A percentile compares a stretch with the other conserved stretches of the same genome.
Evolutionary conservation across 768 basidiomycete species (phyloP).

Genomic region (Coprinopsis marcescibilis): DNA sequence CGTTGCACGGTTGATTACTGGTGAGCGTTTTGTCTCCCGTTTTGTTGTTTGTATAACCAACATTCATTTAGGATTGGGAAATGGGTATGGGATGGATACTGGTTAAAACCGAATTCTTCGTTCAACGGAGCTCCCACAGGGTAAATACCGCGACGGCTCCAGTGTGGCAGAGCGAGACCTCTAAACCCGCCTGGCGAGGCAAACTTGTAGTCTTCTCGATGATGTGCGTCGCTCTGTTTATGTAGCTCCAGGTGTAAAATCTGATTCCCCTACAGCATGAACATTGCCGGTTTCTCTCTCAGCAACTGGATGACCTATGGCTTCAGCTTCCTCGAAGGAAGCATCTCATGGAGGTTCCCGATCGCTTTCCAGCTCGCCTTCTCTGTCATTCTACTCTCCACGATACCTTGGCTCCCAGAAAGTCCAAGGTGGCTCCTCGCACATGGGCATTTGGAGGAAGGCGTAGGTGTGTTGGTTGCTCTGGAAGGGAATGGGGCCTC

Average conservation of each 20-base stretch:
- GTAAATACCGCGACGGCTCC: slow-evolving; percentile 46
- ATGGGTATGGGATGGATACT: too few relatives aligned
- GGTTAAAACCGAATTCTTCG: too few relatives aligned
- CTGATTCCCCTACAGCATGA: slow-evolving; percentile 29
- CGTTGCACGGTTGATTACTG: slow-evolving; percentile 42
- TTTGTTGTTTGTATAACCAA: not conserved
- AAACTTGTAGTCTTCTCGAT: slow-evolving; percentile 44
- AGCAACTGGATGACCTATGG: slow-evolving; percentile 53
- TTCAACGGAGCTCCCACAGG: too few relatives aligned
- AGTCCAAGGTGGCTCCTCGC: slow-evolving; percentile 45
- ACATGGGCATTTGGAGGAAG: slow-evolving; percentile 37
- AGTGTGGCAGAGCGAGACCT: slow-evolving; percentile 49
- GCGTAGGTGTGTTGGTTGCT: slow-evolving; percentile 35
- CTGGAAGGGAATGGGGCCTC: slow-evolving; percentile 34
- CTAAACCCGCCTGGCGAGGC: slow-evolving; percentile 42
- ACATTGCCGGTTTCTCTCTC: slow-evolving; percentile 44
- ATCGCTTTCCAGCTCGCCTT: slow-evolving; percentile 47
- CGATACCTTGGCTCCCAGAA: slow-evolving; percentile 45
- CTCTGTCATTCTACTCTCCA: slow-evolving; percentile 37
- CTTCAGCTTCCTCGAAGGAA: slow-evolving; percentile 39
- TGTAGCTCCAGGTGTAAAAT: not conserved
- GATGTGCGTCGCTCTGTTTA: slow-evolving; percentile 29
- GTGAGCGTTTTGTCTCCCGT: slow-evolving; percentile 17
- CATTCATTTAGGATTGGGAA: slow-evolving; percentile 34
- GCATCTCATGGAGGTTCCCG: slow-evolving; percentile 43